Percentiles rank a stretch among this genome's conserved stretches.
Conservation (phyloP, 176 grass and related monocot species). For the Metroxylon sagu region DNA sequence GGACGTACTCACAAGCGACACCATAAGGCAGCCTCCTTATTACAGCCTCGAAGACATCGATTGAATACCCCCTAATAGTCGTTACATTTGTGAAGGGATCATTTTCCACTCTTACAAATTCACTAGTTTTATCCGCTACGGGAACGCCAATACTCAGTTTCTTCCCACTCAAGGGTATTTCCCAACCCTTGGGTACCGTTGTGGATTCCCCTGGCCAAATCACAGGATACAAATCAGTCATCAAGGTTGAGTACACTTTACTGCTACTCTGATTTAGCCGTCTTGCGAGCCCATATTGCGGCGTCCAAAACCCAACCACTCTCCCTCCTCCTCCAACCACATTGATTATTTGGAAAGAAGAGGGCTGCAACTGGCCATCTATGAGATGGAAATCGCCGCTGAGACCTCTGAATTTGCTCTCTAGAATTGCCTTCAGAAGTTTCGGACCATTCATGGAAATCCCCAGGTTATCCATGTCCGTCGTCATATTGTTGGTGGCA, state of each 20-base stretch:
- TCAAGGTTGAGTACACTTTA: slow-evolving; percentile 7
- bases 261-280: slow-evolving; percentile 7
- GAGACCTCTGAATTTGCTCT: slow-evolving; percentile 23
- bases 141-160: slow-evolving; percentile 41
- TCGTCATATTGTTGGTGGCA: neutral
- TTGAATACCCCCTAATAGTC: neutral
- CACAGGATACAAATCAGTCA: slow-evolving; percentile 11
- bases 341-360: slow-evolving; percentile 53
- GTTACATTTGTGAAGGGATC: slow-evolving; percentile 25
- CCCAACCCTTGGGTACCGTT: slow-evolving; percentile 39
- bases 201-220: slow-evolving; percentile 38
- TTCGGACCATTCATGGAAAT: slow-evolving; percentile 21
- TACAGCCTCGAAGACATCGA: neutral
- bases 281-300: slow-evolving; percentile 18
- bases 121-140: slow-evolving; percentile 11
- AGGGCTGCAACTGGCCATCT: slow-evolving; percentile 21
- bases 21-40: neutral
- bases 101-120: slow-evolving; percentile 34
- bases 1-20: neutral
- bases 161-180: slow-evolving; percentile 20
- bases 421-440: slow-evolving; percentile 26
- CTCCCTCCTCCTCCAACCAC: slow-evolving; percentile 15
- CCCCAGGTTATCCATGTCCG: slow-evolving; percentile 17
- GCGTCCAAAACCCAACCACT: slow-evolving; percentile 45
- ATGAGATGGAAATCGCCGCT: slow-evolving; percentile 38